phyloP scores from a whole-genome alignment of 1,139 yeast genomes.

The Suhomyces coccinellae region DNA sequence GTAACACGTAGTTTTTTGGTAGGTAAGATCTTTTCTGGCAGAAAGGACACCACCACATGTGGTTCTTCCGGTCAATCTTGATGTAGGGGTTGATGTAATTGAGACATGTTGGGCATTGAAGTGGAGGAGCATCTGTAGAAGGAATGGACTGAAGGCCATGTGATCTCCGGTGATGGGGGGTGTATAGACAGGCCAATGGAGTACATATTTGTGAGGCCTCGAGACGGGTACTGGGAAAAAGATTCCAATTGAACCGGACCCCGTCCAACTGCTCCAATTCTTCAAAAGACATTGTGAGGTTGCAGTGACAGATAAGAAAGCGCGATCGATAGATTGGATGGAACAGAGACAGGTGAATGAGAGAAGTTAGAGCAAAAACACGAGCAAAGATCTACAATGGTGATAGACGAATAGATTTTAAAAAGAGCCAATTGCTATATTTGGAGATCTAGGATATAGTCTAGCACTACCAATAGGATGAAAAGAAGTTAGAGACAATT shows the following conservation, averaged over 20 bases:
- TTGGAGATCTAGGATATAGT: too few species aligned
- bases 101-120: slow-evolving; percentile 31
- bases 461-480: too few species aligned
- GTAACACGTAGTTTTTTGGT: slow-evolving; percentile 23
- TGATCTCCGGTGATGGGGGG: slow-evolving; percentile 26
- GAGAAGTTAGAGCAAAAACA: too few species aligned
- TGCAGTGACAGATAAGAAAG: background rate
- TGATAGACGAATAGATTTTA: too few species aligned
- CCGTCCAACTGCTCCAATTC: slow-evolving; percentile 52
- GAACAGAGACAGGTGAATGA: too few species aligned
- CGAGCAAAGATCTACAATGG: too few species aligned
- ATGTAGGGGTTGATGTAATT: slow-evolving; percentile 31
- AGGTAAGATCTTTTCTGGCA: slow-evolving; percentile 30
- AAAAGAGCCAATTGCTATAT: too few species aligned
- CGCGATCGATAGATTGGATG: background rate
- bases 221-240: slow-evolving; percentile 45
- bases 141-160: slow-evolving; percentile 5
- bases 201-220: slow-evolving; percentile 35
- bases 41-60: slow-evolving; percentile 46
- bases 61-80: slow-evolving; percentile 31
- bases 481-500: too few species aligned
- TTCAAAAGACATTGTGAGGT: slow-evolving; percentile 43
- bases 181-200: slow-evolving; percentile 41
- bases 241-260: slow-evolving; percentile 57
- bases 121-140: slow-evolving; percentile 14